Percentiles rank a stretch among this genome's conserved stretches.
These are phyloP conservation scores for Fusarium sp. DNA, from an alignment of 2,329 filamentous ascomycete species.

Conservation along the genomic window DNA sequence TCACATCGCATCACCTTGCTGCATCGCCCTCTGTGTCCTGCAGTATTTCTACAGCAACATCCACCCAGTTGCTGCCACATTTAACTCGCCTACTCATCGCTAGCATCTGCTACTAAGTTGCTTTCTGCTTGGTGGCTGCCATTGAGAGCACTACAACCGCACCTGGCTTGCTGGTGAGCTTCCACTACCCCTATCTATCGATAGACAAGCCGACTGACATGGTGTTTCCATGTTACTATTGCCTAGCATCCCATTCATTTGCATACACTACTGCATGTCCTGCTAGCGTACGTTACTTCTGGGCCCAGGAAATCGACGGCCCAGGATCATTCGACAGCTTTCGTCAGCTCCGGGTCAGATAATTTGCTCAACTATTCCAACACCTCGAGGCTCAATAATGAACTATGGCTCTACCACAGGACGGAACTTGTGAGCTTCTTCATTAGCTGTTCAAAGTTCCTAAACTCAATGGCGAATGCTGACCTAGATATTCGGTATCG, in stretches of 20 bases:
- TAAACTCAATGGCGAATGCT: neutral
- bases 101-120: conserved; percentile 20
- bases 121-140: conserved; percentile 5
- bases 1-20: conserved; percentile 8
- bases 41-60: conserved; percentile 35
- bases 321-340: conserved; percentile 32
- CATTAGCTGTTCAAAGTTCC: neutral
- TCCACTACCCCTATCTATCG: conserved; percentile 40
- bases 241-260: conserved; percentile 29
- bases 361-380: neutral
- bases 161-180: conserved; percentile 5
- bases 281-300: conserved; percentile 43
- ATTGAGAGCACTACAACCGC: conserved; percentile 16
- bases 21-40: conserved; percentile 21
- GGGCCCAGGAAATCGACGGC: conserved; percentile 35
- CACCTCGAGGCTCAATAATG: neutral
- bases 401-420: neutral
- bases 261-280: conserved; percentile 47
- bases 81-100: conserved; percentile 18
- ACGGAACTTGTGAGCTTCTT: neutral
- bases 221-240: conserved; percentile 36
- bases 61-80: conserved; percentile 17
- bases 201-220: conserved; percentile 22
- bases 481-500: neutral
- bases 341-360: conserved; percentile 7